phyloP scores from a whole-genome alignment of 768 basidiomycete species.

The Austroboletus eburneus region DNA sequence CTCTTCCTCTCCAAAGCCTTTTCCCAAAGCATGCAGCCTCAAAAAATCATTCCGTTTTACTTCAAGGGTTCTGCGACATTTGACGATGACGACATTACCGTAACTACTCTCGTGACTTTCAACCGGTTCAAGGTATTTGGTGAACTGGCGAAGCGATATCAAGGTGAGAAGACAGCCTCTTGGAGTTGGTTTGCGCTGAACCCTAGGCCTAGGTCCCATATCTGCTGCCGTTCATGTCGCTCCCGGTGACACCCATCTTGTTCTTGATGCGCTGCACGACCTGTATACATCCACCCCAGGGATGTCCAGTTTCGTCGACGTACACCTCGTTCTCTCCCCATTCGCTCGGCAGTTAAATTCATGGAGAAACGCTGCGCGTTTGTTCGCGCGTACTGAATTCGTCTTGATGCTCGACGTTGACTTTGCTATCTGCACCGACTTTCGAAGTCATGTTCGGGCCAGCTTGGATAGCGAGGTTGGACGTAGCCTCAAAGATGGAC shows the following conservation, averaged over 20 bases:
- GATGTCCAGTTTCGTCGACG: constrained; percentile 71
- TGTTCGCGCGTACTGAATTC: constrained; percentile 79
- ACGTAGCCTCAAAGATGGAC: constrained; percentile 49
- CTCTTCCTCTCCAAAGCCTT: constrained; percentile 69
- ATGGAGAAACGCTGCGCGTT: constrained; percentile 82
- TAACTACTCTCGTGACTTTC: constrained; percentile 80
- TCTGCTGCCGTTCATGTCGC: constrained; percentile 79
- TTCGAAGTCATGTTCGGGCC: constrained; percentile 52
- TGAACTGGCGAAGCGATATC: constrained; percentile 70
- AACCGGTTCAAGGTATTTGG: constrained; percentile 72
- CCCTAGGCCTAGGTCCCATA: constrained; percentile 59
- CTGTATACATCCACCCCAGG: constrained; percentile 63
- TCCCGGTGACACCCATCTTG: constrained; percentile 34
- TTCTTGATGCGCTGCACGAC: constrained; percentile 59
- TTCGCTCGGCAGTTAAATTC: constrained; percentile 86
- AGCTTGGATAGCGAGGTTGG: constrained; percentile 32
- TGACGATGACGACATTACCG: constrained; percentile 67
- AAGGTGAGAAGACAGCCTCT: constrained; percentile 43
- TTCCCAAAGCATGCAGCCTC: constrained; percentile 64
- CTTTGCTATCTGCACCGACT: constrained; percentile 81
- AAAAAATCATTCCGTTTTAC: constrained; percentile 76
- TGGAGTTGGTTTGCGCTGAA: background rate
- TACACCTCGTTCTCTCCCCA: constrained; percentile 80
- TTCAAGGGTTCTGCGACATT: constrained; percentile 60
- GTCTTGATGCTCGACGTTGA: constrained; percentile 93